Conservation (phyloP, 148 eudicot genomes). For the Nepenthes gracilis region DNA sequence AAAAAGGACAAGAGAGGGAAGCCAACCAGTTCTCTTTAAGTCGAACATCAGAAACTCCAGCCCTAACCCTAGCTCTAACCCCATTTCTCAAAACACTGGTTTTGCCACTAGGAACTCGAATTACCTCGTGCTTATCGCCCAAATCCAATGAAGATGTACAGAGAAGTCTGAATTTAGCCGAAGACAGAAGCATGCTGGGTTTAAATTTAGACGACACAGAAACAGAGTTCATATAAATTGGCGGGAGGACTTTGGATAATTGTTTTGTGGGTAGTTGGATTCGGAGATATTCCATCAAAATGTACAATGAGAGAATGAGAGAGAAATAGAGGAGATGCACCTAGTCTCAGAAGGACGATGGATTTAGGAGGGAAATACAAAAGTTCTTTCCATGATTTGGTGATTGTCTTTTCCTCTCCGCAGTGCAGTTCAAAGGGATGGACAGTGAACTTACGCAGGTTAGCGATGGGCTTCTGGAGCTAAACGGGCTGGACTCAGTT, state of each 20-base stretch:
- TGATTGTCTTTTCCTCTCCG: too few species aligned
- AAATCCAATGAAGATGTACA: constrained; percentile 13
- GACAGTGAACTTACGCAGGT: too few species aligned
- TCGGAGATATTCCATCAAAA: constrained; percentile 18
- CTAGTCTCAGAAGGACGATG: neutral
- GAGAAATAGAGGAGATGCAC: neutral
- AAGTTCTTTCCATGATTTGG: neutral
- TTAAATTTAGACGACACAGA: constrained; percentile 10
- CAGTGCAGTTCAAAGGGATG: too few species aligned
- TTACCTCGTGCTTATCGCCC: constrained; percentile 10
- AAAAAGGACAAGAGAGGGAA: constrained; percentile 48
- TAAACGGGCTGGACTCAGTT: too few species aligned
- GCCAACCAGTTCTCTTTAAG: constrained; percentile 50
- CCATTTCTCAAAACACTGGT: constrained; percentile 3
- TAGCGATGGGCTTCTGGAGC: too few species aligned
- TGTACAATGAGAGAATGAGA: neutral
- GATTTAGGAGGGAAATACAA: constrained; percentile 8
- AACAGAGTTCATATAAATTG: constrained; percentile 23
- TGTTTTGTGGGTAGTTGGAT: constrained; percentile 5
- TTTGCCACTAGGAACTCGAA: constrained; percentile 10
- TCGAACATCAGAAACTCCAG: constrained; percentile 15
- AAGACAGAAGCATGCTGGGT: constrained; percentile 16
- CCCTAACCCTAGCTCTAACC: constrained; percentile 14
- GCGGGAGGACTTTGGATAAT: neutral
- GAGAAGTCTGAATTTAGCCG: constrained; percentile 7